A percentile compares a stretch with the other conserved stretches of the same genome.
These are phyloP conservation scores for Tillandsia leiboldiana DNA, from an alignment of 176 grass and related monocot species.

Conservation along the genomic window DNA sequence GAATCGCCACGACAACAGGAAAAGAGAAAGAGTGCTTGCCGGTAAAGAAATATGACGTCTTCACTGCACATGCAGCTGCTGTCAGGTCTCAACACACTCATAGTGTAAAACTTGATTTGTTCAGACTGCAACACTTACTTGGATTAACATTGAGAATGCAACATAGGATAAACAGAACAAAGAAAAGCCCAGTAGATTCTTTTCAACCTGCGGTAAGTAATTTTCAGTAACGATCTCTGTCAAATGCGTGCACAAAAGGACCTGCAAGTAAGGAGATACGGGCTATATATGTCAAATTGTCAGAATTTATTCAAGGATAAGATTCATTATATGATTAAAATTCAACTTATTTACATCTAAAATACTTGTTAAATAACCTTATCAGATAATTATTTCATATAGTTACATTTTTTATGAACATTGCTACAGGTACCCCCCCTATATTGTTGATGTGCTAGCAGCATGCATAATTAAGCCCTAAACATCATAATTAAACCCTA, in stretches of 20 bases:
- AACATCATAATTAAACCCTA: no score
- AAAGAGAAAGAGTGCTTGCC: slow-evolving; percentile 25
- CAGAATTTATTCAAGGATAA: slow-evolving; percentile 4
- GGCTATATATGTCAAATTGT: slow-evolving; percentile 3
- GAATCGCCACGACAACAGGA: slow-evolving; percentile 18
- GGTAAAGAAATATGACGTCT: slow-evolving; percentile 80
- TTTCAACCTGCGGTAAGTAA: slow-evolving; percentile 69
- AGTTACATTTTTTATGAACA: no score
- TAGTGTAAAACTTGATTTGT: slow-evolving; percentile 83
- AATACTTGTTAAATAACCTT: neutral
- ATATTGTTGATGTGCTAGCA: no score
- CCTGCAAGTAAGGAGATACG: slow-evolving; percentile 38
- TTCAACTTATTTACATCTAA: neutral
- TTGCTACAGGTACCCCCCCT: no score
- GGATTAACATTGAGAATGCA: slow-evolving; percentile 8
- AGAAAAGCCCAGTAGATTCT: slow-evolving; percentile 2
- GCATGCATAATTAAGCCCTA: no score
- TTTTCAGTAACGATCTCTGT: slow-evolving; percentile 65
- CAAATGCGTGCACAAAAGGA: slow-evolving; percentile 95
- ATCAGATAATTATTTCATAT: no score
- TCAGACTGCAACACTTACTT: slow-evolving; percentile 52
- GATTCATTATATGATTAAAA: neutral
- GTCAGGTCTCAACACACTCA: slow-evolving; percentile 87
- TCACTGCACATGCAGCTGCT: slow-evolving; percentile 38
- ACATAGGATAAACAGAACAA: slow-evolving; percentile 15